Evolutionary conservation across 2,329 filamentous ascomycete species (phyloP), one percentile per base, ranked within the genome.

Genomic region (Pseudopyrenochaeta lycopersici): DNA sequence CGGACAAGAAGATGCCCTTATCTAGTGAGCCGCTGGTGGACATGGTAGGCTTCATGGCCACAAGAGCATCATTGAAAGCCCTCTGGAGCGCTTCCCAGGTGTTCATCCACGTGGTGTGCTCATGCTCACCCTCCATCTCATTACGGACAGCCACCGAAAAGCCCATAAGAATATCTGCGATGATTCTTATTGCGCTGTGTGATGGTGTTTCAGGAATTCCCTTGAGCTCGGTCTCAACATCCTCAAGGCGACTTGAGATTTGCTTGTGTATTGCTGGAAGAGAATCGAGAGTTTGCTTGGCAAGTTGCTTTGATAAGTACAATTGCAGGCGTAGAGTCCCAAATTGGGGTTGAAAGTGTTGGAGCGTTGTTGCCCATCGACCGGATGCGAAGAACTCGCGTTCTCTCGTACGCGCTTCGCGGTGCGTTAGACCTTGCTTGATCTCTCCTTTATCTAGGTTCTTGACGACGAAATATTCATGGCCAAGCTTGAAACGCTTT

Each of bases 401-500:
- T 60, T 88, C 86, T 7, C 80, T 73, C 0, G 59, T 14, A 0
- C 85, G 77, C 0, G 86, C 85, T 5, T 77, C 63, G 0, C 64
- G 48, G 49, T 87, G 81, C 1, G 77, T 76, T 0, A 84, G 67
- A 0, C 70, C 59, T 0, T 73, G 58, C 11, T 82, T 69, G 0
- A 84, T 75, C 0, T 88, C 76, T 0, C 81, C 76, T 44, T 85
- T 81, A 0, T 76, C 78, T 76, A 84, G 83, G 2, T 88, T 88
- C 1, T 89, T 85, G 0, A 88, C 90, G 0, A 93, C 91, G 7
- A 88, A 96, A 67, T 94, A 97, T 0, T 90, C 90, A n/a, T 90
- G 81, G 0, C 87, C 88, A 0, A 93, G 83, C 0, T 71, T 67
- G 54, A 90, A 91, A 1, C 84, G 83, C 1, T 84, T 69, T 0